Evolutionary conservation across 768 basidiomycete genomes (phyloP).

Genomic region (Myochromella boudieri): DNA sequence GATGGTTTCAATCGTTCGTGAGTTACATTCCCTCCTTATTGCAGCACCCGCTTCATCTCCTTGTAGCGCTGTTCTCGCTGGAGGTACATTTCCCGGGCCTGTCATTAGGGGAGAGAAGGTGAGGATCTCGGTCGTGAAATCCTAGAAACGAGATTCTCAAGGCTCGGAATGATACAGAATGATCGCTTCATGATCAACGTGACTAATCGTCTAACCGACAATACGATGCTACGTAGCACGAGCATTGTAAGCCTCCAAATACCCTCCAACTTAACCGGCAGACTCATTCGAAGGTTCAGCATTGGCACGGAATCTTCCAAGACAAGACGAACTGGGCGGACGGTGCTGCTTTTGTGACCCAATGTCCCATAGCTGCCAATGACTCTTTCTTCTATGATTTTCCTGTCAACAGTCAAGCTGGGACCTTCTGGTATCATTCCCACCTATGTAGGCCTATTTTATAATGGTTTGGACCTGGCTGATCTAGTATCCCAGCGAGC

Average conservation of each 20-base stretch:
- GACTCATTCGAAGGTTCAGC: slow-evolving; percentile 9
- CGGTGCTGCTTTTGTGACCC: slow-evolving; percentile 35
- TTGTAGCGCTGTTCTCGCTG: neutral
- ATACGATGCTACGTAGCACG: slow-evolving; percentile 13
- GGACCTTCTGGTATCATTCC: slow-evolving; percentile 29
- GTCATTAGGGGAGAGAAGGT: neutral
- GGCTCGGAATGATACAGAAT: slow-evolving; percentile 8
- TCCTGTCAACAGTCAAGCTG: slow-evolving; percentile 18
- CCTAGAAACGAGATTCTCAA: neutral
- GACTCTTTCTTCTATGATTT: slow-evolving; percentile 40
- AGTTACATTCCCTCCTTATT: slow-evolving; percentile 18
- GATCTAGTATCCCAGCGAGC: slow-evolving; percentile 20
- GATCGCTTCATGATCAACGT: slow-evolving; percentile 18
- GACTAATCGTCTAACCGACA: slow-evolving; percentile 13
- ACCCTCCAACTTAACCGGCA: slow-evolving; percentile 9
- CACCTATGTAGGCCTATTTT: slow-evolving; percentile 20
- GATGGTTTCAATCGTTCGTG: slow-evolving; percentile 45
- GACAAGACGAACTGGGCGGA: slow-evolving; percentile 29
- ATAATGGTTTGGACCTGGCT: neutral
- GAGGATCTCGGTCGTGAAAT: no score
- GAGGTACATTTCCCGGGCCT: neutral
- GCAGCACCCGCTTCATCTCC: no score
- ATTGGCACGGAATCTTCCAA: slow-evolving; percentile 50
- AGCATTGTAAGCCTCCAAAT: slow-evolving; percentile 16
- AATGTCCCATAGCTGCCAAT: slow-evolving; percentile 38